Evolutionary conservation across 352 stramenopile species (phyloP).

Genomic region (Pythium dissimile): DNA sequence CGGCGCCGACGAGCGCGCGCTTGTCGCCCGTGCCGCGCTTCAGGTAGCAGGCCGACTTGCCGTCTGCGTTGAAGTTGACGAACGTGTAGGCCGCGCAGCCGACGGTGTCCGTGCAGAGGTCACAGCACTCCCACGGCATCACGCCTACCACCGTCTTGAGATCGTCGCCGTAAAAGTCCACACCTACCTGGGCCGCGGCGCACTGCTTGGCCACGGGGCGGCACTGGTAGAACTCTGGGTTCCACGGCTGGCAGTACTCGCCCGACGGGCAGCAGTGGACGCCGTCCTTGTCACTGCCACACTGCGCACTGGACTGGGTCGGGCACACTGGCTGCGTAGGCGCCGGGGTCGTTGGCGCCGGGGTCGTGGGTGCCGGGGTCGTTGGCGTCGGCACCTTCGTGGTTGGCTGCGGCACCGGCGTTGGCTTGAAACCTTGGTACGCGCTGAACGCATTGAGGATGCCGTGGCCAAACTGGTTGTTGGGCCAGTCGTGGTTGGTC

Average conservation of each 20-base stretch:
- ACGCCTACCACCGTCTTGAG: conserved; percentile 31
- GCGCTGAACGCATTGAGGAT: conserved; percentile 15
- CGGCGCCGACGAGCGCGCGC: conserved; percentile 22
- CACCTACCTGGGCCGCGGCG: conserved; percentile 26
- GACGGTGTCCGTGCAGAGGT: conserved; percentile 20
- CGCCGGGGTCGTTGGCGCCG: background rate
- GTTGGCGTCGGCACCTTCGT: background rate
- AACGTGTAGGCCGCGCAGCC: conserved; percentile 31
- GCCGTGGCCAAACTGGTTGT: conserved; percentile 15
- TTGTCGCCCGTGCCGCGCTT: conserved; percentile 29
- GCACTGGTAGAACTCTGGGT: conserved; percentile 41
- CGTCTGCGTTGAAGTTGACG: conserved; percentile 26
- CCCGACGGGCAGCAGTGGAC: conserved; percentile 29
- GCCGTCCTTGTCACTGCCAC: conserved; percentile 12
- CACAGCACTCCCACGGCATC: conserved; percentile 35
- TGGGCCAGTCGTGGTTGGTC: conserved; percentile 10
- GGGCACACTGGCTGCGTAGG: background rate
- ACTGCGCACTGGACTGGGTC: conserved; percentile 7
- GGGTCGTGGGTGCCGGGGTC: background rate
- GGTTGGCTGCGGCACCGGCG: background rate
- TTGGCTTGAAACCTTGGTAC: background rate
- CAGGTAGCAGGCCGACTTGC: conserved; percentile 35
- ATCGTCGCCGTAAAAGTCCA: conserved; percentile 36
- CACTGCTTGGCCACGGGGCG: conserved; percentile 21
- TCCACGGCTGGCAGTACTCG: conserved; percentile 46